phyloP scores from a whole-genome alignment of 78 protist species.

The Dictyostelium capitatum region DNA sequence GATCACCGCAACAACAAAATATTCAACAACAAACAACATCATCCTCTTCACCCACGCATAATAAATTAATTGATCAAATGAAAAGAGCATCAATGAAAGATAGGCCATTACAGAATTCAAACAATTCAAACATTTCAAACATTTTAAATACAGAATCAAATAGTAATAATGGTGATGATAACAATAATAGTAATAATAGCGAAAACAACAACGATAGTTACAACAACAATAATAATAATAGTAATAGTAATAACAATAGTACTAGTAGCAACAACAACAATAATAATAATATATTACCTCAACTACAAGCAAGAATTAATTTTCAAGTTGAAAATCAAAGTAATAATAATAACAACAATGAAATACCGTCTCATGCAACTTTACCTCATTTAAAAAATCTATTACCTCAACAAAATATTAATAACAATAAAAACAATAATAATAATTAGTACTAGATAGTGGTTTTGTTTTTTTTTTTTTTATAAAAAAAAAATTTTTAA shows the following conservation, averaged over 20 bases:
- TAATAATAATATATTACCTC: neutral
- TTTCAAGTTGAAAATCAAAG: conserved; percentile 7
- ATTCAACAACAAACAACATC: neutral
- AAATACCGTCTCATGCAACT: neutral
- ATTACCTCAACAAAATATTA: conserved; percentile 7
- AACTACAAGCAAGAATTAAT: conserved; percentile 23
- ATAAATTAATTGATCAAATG: conserved; percentile 35
- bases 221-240: conserved; percentile 11
- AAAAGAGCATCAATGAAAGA: conserved; percentile 34
- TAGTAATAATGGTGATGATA: neutral
- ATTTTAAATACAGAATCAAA: conserved; percentile 6
- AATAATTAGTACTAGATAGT: too few species aligned
- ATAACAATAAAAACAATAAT: conserved; percentile 7
- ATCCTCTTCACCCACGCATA: neutral
- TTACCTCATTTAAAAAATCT: conserved; percentile 2
- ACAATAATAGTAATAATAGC: conserved; percentile 26
- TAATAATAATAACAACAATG: conserved; percentile 9
- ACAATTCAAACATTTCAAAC: neutral
- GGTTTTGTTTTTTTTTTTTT: too few species aligned
- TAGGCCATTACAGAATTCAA: conserved; percentile 13
- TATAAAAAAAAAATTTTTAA: too few species aligned
- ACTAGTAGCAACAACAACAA: neutral
- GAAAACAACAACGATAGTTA: conserved; percentile 5
- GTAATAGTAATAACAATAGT: neutral
- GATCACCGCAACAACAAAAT: neutral